These are phyloP conservation scores for Eleusine indica DNA, from an alignment of 176 grass and related monocot species.

Conservation along the genomic window DNA sequence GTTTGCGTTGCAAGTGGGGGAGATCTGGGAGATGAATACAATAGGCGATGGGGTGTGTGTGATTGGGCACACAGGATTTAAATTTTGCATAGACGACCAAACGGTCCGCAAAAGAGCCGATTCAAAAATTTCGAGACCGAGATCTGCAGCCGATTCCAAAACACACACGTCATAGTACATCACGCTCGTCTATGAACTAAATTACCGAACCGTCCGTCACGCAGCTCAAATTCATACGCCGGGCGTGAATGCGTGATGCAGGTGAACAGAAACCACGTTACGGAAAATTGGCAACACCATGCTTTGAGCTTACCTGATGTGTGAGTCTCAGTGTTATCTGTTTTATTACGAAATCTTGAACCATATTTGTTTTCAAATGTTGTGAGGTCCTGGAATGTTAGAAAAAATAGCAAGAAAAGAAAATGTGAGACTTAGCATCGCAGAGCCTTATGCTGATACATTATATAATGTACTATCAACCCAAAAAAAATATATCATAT, in stretches of 20 bases:
- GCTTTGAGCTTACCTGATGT: too few relatives aligned
- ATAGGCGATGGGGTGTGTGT: background rate
- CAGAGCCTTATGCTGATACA: too few relatives aligned
- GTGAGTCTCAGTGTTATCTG: background rate
- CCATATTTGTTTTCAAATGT: too few relatives aligned
- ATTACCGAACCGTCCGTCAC: background rate
- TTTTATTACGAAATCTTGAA: too few relatives aligned
- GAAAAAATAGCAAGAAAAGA: too few relatives aligned
- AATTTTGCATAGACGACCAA: background rate
- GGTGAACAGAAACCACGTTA: background rate
- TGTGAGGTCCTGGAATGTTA: too few relatives aligned
- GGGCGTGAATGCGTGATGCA: background rate
- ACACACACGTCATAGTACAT: background rate
- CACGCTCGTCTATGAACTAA: background rate
- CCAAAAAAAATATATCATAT: too few relatives aligned
- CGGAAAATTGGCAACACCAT: background rate
- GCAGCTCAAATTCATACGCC: background rate
- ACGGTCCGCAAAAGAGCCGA: background rate
- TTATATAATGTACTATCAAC: too few relatives aligned
- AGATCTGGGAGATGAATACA: conserved; percentile 11
- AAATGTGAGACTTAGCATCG: too few relatives aligned
- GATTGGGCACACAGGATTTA: too few relatives aligned
- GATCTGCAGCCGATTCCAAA: background rate
- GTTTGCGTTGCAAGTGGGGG: background rate
- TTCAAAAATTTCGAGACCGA: background rate